These are phyloP conservation scores for Pythium grandisporangium DNA, from an alignment of 352 stramenopile genomes.

Conservation along the genomic window DNA sequence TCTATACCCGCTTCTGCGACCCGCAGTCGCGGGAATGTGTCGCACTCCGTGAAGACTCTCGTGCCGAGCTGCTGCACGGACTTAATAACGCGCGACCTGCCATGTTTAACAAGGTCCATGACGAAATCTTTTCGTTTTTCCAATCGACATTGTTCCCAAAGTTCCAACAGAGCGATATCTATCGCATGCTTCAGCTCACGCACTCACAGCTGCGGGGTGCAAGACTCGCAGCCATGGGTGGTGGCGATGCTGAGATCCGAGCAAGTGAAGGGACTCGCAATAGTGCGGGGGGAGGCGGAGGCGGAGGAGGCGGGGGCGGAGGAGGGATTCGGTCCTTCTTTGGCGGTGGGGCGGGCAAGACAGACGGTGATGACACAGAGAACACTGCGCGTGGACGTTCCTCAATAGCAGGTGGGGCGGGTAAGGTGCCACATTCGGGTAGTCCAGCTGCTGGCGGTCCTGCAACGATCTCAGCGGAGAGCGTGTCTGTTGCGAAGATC, in stretches of 20 bases:
- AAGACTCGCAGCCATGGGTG: conserved; percentile 3
- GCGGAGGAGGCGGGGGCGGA: background rate
- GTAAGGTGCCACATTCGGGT: too few relatives aligned
- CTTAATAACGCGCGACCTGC: conserved; percentile 32
- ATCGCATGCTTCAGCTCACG: conserved; percentile 41
- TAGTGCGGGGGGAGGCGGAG: background rate
- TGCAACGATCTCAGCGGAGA: conserved; percentile 17
- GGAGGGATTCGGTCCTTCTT: background rate
- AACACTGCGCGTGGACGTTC: too few relatives aligned
- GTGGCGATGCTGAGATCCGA: background rate
- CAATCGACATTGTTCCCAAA: conserved; percentile 56
- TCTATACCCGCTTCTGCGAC: conserved; percentile 60
- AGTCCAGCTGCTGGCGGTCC: background rate
- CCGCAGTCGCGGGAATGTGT: conserved; percentile 51
- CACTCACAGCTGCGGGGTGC: conserved; percentile 6
- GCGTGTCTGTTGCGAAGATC: conserved; percentile 46
- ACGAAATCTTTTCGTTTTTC: conserved; percentile 65
- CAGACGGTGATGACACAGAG: conserved; percentile 4
- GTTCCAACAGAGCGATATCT: conserved; percentile 65
- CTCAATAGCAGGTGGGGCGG: too few relatives aligned
- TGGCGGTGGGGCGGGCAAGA: background rate
- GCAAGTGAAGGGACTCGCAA: background rate
- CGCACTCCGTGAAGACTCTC: conserved; percentile 16
- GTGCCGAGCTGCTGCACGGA: conserved; percentile 21
- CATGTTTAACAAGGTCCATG: conserved; percentile 64